Base-by-base conservation (phyloP, 352 stramenopile genomes). In the Phytopythium vexans region DNA sequence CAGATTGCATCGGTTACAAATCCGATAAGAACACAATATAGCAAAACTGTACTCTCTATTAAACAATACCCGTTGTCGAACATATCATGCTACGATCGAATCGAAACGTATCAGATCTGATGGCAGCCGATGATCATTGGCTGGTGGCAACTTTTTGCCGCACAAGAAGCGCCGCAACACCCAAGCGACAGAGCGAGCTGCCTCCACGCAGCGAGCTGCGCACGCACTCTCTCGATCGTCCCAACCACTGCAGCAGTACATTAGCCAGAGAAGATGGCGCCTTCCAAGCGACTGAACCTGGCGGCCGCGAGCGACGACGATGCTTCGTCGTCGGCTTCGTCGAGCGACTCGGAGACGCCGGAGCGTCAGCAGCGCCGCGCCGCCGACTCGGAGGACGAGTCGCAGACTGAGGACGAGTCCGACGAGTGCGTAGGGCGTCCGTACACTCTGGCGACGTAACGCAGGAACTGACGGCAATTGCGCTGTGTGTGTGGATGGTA, bases 211-310 rank as follows among this genome's bases (percentile, higher is more conserved):
- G 21, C 21, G 21, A 27, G 21, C 21, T 27, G 21, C 21, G 21
- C 21, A 27, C 21, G 21, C 21, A 27, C 21, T 27, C 21, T 27
- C 21, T 27, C 21, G 21, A 27, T 27, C 21, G 21, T 2, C 21
- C 21, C 21, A 27, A 27, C 21, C 21, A 27, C 21, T 27, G 21
- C 40, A 31, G 40, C 40, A 52, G 14, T 59, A 45, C 21, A 27
- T 27, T 27, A 27, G 21, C 50, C 38, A 4, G 11, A 11, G 12
- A 54, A 36, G 21, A 89, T 89, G 79, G 68, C 72, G 37, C 61
- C 64, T 33, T 63, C 62, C 56, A 89, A 86, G 59, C 65, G 78
- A 60, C 60, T 89, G 53, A 86, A 89, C 67, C 54, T 89, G 50
- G 84, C 70, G 64, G 74, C 71, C 57, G 60, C 70, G 16, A 50